These are phyloP conservation scores for Picea abies DNA, from an alignment of 83 land plant genomes.

Conservation along the genomic window DNA sequence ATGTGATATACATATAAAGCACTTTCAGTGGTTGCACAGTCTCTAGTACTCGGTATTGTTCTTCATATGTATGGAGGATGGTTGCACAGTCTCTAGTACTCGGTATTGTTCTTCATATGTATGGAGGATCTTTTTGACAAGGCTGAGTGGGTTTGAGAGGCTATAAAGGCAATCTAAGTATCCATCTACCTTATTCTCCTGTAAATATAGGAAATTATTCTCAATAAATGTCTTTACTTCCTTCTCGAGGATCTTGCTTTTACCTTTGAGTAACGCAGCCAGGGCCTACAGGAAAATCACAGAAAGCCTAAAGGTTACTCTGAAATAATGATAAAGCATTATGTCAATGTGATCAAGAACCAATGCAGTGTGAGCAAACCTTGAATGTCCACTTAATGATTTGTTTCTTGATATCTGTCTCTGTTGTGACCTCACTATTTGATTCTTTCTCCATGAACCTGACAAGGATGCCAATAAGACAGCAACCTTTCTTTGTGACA, in stretches of 20 bases:
- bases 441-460: background rate
- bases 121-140: slow-evolving; percentile 18
- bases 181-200: slow-evolving; percentile 5
- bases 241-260: slow-evolving; percentile 8
- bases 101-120: slow-evolving; percentile 25
- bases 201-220: slow-evolving; percentile 15
- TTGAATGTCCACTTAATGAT: slow-evolving; percentile 24
- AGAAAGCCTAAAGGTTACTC: background rate
- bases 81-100: slow-evolving; percentile 19
- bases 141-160: slow-evolving; percentile 11
- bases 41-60: slow-evolving; percentile 25
- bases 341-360: background rate
- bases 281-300: slow-evolving; percentile 6
- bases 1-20: slow-evolving; percentile 24
- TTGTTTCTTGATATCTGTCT: slow-evolving; percentile 1
- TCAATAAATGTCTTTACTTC: slow-evolving; percentile 12
- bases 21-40: slow-evolving; percentile 18
- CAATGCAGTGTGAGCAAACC: slow-evolving; percentile 14
- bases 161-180: slow-evolving; percentile 15
- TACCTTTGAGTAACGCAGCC: slow-evolving; percentile 7
- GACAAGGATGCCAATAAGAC: background rate
- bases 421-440: background rate
- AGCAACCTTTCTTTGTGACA: background rate
- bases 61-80: slow-evolving; percentile 22
- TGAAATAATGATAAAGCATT: background rate